phyloP scores from a whole-genome alignment of 495 filamentous ascomycete species.

The Talaromyces borbonicus region DNA sequence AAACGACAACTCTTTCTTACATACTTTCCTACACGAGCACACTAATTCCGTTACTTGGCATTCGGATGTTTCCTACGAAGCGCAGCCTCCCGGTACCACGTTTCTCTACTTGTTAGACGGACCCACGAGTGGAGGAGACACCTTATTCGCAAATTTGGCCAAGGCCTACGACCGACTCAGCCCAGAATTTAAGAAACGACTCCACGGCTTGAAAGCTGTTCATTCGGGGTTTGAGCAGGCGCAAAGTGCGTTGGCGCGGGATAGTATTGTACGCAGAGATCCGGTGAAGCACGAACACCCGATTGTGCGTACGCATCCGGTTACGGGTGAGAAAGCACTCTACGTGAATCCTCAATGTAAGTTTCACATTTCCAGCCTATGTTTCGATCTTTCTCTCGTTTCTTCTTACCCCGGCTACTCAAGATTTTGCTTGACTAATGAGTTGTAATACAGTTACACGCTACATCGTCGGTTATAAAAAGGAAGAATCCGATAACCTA shows the following conservation, averaged over 20 bases:
- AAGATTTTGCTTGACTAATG: neutral
- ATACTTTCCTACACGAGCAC: constrained; percentile 41
- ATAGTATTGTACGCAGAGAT: constrained; percentile 44
- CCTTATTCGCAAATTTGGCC: constrained; percentile 48
- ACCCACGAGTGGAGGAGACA: constrained; percentile 54
- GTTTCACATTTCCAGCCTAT: constrained; percentile 12
- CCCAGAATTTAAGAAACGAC: constrained; percentile 43
- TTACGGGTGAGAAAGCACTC: constrained; percentile 64
- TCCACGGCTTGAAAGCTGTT: constrained; percentile 49
- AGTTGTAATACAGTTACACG: constrained; percentile 37
- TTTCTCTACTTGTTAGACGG: constrained; percentile 54
- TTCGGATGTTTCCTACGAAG: constrained; percentile 54
- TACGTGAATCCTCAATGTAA: constrained; percentile 82
- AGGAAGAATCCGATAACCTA: constrained; percentile 56
- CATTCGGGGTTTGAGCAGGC: constrained; percentile 50
- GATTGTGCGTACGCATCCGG: constrained; percentile 51
- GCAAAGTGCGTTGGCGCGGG: constrained; percentile 35
- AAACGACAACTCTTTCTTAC: constrained; percentile 34
- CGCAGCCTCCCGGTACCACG: constrained; percentile 55
- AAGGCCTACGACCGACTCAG: constrained; percentile 48
- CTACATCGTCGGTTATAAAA: constrained; percentile 54
- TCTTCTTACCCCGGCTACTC: neutral
- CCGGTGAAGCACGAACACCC: constrained; percentile 48
- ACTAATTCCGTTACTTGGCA: constrained; percentile 56
- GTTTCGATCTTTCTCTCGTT: neutral